Conservation (phyloP, 2,329 filamentous ascomycete species). For the Botrytis elliptica region DNA sequence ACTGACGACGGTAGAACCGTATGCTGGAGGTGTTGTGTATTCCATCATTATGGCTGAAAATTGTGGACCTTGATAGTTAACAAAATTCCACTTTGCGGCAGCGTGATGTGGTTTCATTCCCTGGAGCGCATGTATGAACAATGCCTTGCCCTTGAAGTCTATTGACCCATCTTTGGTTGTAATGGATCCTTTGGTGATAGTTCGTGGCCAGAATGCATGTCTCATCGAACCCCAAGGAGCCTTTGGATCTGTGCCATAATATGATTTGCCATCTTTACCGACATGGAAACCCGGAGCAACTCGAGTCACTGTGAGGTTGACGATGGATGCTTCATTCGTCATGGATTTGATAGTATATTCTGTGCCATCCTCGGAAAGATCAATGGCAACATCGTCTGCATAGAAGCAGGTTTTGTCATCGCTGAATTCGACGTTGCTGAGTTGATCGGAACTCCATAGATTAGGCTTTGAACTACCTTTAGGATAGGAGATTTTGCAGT, state of each 20-base stretch:
- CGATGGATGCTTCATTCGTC: slow-evolving; percentile 74
- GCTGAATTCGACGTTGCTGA: slow-evolving; percentile 79
- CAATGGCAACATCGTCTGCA: slow-evolving; percentile 79
- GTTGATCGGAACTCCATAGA: slow-evolving; percentile 79
- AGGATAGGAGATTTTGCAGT: slow-evolving; percentile 83
- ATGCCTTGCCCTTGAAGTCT: slow-evolving; percentile 75
- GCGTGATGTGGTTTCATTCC: slow-evolving; percentile 99
- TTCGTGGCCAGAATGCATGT: slow-evolving; percentile 93
- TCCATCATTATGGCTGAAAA: slow-evolving; percentile 94
- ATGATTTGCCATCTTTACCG: slow-evolving; percentile 79
- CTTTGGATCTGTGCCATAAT: slow-evolving; percentile 80
- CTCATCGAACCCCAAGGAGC: slow-evolving; percentile 92
- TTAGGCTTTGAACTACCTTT: slow-evolving; percentile 65
- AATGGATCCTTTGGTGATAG: slow-evolving; percentile 77
- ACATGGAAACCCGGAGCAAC: slow-evolving; percentile 77
- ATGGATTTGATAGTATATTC: slow-evolving; percentile 88
- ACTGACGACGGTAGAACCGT: slow-evolving; percentile 79
- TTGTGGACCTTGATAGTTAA: slow-evolving; percentile 82
- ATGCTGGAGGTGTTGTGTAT: slow-evolving; percentile 89
- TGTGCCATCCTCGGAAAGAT: slow-evolving; percentile 80
- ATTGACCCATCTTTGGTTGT: slow-evolving; percentile 78
- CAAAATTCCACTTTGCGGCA: slow-evolving; percentile 89
- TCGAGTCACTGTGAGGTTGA: slow-evolving; percentile 81
- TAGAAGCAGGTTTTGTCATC: slow-evolving; percentile 81
- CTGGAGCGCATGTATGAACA: slow-evolving; percentile 84